phyloP scores from a whole-genome alignment of 2,329 filamentous ascomycete species.

The Xylariaceae sp. region DNA sequence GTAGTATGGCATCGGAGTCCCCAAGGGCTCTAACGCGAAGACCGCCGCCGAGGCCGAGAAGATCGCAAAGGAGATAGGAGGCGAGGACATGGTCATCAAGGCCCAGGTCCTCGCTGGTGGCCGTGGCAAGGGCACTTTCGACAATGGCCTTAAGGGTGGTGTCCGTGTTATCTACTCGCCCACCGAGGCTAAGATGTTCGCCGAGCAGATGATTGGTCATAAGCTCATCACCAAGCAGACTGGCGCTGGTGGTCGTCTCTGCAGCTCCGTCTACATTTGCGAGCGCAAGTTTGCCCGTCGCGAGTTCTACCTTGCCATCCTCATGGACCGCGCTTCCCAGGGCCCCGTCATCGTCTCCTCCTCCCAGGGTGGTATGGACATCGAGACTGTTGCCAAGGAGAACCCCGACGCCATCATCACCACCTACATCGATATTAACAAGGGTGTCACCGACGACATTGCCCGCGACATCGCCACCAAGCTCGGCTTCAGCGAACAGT shows the following conservation, averaged over 20 bases:
- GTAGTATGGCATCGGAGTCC: constrained; percentile 91
- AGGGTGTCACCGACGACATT: constrained; percentile 92
- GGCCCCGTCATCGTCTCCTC: constrained; percentile 94
- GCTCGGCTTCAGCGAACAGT: constrained; percentile 97
- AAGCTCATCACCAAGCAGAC: constrained; percentile 99
- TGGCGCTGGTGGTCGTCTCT: constrained; percentile 85
- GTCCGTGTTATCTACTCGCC: constrained; percentile 99
- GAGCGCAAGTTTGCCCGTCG: constrained; percentile 99
- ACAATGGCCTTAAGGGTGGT: constrained; percentile 98
- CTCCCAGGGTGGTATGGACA: constrained; percentile 98
- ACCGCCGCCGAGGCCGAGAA: constrained; percentile 83
- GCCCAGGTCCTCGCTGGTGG: constrained; percentile 97
- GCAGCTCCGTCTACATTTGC: constrained; percentile 97
- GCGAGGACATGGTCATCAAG: constrained; percentile 99
- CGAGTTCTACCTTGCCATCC: constrained; percentile 97
- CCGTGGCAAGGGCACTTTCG: constrained; percentile 94
- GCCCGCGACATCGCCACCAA: constrained; percentile 84
- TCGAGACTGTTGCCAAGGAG: constrained; percentile 97
- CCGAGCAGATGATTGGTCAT: constrained; percentile 98
- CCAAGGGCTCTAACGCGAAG: constrained; percentile 82
- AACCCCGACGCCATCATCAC: constrained; percentile 93
- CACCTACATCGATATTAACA: constrained; percentile 88
- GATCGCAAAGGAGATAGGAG: constrained; percentile 85
- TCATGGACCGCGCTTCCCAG: constrained; percentile 94
- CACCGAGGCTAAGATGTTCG: constrained; percentile 93